Percentiles rank a stretch among this genome's conserved stretches.
Conservation (phyloP, 495 filamentous ascomycete species). For the Poronia punctata region DNA sequence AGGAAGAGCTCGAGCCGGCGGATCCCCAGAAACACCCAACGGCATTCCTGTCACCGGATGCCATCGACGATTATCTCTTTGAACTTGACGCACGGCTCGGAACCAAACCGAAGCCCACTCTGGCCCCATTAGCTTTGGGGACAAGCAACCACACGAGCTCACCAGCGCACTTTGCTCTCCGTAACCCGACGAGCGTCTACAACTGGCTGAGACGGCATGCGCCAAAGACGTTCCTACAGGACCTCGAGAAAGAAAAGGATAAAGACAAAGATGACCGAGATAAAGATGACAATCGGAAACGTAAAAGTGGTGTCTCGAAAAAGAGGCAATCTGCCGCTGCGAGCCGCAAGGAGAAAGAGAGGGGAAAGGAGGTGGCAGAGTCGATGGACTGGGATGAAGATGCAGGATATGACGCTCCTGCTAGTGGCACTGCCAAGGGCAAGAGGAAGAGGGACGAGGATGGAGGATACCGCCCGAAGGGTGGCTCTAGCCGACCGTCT, state of each 20-base stretch:
- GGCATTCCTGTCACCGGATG: slow-evolving; percentile 63
- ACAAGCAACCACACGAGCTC: slow-evolving; percentile 30
- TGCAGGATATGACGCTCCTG: slow-evolving; percentile 36
- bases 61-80: slow-evolving; percentile 73
- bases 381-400: slow-evolving; percentile 39
- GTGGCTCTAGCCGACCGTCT: slow-evolving; percentile 47
- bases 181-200: slow-evolving; percentile 79
- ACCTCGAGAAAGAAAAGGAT: slow-evolving; percentile 59
- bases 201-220: slow-evolving; percentile 84
- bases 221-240: slow-evolving; percentile 76
- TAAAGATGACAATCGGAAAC: slow-evolving; percentile 29
- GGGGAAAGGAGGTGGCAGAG: slow-evolving; percentile 27
- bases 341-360: slow-evolving; percentile 26
- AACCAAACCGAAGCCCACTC: slow-evolving; percentile 31
- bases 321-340: slow-evolving; percentile 21
- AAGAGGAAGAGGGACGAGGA: slow-evolving; percentile 62
- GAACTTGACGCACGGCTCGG: slow-evolving; percentile 62
- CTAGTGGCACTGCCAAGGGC: slow-evolving; percentile 14
- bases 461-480: slow-evolving; percentile 62
- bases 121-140: slow-evolving; percentile 40
- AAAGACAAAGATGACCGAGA: slow-evolving; percentile 42
- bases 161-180: slow-evolving; percentile 50
- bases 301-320: slow-evolving; percentile 22
- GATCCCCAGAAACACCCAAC: slow-evolving; percentile 35
- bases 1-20: slow-evolving; percentile 35